Conservation (phyloP, 108 stramenopile species). For the Conticribra guillardii region DNA sequence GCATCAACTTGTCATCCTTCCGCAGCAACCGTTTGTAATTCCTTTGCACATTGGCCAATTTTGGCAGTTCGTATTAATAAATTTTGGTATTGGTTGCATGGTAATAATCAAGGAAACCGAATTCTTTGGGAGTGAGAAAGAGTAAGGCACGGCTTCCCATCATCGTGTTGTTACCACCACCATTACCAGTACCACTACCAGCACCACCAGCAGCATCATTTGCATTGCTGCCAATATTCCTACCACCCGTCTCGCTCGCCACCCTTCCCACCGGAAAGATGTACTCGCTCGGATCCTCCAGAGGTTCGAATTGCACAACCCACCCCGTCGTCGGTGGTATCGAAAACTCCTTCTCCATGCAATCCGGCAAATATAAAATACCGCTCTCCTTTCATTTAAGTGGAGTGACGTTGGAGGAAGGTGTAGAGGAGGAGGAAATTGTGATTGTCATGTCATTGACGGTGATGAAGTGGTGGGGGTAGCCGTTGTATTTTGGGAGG, state of each 20-base stretch:
- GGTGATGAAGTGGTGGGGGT: conserved; percentile 44
- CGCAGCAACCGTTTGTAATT: conserved; percentile 21
- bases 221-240: no score
- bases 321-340: conserved; percentile 26
- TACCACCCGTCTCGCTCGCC: conserved; percentile 1
- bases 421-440: conserved; percentile 48
- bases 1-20: conserved; percentile 21
- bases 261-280: conserved; percentile 31
- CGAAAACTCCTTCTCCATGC: conserved; percentile 11
- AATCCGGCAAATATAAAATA: conserved; percentile 38
- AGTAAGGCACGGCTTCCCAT: no score
- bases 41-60: conserved; percentile 28
- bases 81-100: conserved; percentile 30
- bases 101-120: conserved; percentile 28
- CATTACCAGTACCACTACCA: no score
- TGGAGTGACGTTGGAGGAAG: conserved; percentile 33
- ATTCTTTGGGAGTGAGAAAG: conserved; percentile 41
- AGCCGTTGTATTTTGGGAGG: conserved; percentile 20
- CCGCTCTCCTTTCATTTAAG: conserved; percentile 2
- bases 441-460: conserved; percentile 37
- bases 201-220: no score
- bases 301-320: conserved; percentile 50
- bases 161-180: no score
- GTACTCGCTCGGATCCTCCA: conserved; percentile 34
- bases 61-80: conserved; percentile 41